phyloP scores from a whole-genome alignment of 1,284 basidiomycete species.

The Fomes fomentarius region DNA sequence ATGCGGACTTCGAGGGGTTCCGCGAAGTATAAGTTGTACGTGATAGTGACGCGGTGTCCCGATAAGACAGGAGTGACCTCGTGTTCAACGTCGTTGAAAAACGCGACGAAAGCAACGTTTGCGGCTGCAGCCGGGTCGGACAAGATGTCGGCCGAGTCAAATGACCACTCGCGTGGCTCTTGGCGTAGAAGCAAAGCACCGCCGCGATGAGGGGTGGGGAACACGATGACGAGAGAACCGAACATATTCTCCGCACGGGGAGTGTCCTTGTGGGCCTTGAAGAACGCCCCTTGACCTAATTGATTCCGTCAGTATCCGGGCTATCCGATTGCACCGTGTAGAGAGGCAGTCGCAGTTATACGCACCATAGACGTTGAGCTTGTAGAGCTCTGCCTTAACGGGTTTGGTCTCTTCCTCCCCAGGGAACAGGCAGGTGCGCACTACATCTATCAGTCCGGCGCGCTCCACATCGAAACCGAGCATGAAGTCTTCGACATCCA shows the following conservation, averaged over 20 bases:
- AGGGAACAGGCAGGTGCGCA: no score
- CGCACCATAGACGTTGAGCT: no score
- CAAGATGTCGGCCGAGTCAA: conserved; percentile 32
- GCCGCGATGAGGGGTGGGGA: conserved; percentile 43
- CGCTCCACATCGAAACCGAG: conserved; percentile 11
- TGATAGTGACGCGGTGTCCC: conserved; percentile 47
- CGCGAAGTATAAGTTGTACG: conserved; percentile 41
- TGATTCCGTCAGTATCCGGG: no score
- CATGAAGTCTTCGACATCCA: conserved; percentile 20
- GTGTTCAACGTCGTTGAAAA: conserved; percentile 49
- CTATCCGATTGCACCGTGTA: no score
- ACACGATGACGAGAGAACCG: conserved; percentile 47
- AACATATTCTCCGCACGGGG: conserved; percentile 43
- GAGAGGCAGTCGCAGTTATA: no score
- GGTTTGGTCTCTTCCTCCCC: neutral
- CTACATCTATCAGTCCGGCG: no score
- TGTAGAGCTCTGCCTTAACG: no score
- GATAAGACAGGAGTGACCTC: conserved; percentile 42
- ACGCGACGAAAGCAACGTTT: conserved; percentile 36
- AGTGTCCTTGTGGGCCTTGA: conserved; percentile 45
- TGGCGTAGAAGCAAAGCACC: conserved; percentile 41
- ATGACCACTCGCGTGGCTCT: conserved; percentile 31
- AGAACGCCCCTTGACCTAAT: conserved; percentile 42
- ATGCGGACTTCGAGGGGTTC: no score
- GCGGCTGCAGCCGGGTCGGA: neutral